Percentiles rank a stretch among this genome's conserved stretches.
These are phyloP conservation scores for barley (Hordeum vulgare) DNA, from an alignment of 176 grass and related monocot species.

Conservation along the genomic window DNA sequence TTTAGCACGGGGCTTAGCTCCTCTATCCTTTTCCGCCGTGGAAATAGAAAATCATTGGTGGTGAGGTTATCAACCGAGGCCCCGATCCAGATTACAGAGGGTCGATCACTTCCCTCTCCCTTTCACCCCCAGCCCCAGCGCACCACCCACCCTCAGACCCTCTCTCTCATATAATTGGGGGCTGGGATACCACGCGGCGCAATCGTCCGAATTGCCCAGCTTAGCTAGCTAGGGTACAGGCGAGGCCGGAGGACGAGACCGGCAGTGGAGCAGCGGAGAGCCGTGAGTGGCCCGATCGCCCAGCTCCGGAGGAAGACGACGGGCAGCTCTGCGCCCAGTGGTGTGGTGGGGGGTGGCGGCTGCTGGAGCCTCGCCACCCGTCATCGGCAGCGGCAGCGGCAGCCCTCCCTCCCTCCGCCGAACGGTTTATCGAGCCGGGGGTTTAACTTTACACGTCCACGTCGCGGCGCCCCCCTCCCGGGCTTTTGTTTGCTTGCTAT, in stretches of 20 bases:
- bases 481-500: neutral
- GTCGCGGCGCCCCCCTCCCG: neutral
- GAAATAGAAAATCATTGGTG: neutral
- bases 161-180: slow-evolving; percentile 37
- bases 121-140: neutral
- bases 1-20: neutral
- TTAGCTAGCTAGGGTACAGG: neutral
- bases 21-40: neutral
- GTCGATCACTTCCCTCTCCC: neutral
- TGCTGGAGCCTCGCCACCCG: slow-evolving; percentile 29
- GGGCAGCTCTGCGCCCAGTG: slow-evolving; percentile 28
- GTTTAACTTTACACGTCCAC: neutral
- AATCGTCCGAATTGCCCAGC: slow-evolving; percentile 4
- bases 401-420: no score
- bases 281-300: neutral
- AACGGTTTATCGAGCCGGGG: neutral
- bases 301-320: slow-evolving; percentile 22
- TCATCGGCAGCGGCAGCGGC: neutral
- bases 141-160: neutral
- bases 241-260: neutral
- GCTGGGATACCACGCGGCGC: neutral
- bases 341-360: slow-evolving; percentile 11
- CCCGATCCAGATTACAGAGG: neutral
- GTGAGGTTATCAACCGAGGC: neutral
- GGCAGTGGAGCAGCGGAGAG: neutral